A percentile compares a stretch with the other conserved stretches of the same genome.
Conservation (phyloP, 1,139 yeast species). For the Blastobotrys petasosporus region DNA sequence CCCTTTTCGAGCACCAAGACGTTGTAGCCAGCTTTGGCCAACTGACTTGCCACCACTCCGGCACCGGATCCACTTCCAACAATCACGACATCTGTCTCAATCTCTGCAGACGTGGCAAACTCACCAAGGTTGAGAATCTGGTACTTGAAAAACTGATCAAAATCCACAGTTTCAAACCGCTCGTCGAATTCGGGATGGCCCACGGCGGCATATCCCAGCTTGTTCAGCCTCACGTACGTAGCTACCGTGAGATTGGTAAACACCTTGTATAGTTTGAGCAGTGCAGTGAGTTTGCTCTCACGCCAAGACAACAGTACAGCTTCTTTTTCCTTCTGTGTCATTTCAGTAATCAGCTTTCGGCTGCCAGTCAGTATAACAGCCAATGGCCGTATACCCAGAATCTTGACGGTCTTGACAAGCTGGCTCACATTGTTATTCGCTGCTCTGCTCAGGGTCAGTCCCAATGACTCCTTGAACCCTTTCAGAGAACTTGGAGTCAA, state of each 20-base stretch:
- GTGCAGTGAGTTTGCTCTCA: conserved; percentile 17
- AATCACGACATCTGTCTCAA: conserved; percentile 40
- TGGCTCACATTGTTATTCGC: conserved; percentile 13
- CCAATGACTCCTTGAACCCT: conserved; percentile 16
- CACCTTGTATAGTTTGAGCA: conserved; percentile 22
- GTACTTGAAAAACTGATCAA: conserved; percentile 11
- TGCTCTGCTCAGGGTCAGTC: conserved; percentile 9
- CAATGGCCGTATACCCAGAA: conserved; percentile 22
- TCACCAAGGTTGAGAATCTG: conserved; percentile 18
- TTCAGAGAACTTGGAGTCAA: conserved; percentile 27
- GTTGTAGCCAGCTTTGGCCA: conserved; percentile 42
- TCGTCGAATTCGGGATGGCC: conserved; percentile 25
- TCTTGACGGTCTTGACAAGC: conserved; percentile 19
- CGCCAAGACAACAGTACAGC: conserved; percentile 20
- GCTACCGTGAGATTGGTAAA: conserved; percentile 14
- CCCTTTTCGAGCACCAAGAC: conserved; percentile 53
- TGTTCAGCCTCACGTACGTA: conserved; percentile 14
- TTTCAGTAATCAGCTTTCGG: conserved; percentile 22
- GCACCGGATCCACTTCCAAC: conserved; percentile 58
- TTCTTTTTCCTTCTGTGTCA: conserved; percentile 21
- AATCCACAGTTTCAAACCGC: conserved; percentile 8
- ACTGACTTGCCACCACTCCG: conserved; percentile 51
- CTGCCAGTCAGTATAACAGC: conserved; percentile 25
- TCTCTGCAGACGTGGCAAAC: conserved; percentile 16
- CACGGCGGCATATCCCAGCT: conserved; percentile 18